phyloP scores from a whole-genome alignment of 2,329 filamentous ascomycete species.

The Penicillium sp. region DNA sequence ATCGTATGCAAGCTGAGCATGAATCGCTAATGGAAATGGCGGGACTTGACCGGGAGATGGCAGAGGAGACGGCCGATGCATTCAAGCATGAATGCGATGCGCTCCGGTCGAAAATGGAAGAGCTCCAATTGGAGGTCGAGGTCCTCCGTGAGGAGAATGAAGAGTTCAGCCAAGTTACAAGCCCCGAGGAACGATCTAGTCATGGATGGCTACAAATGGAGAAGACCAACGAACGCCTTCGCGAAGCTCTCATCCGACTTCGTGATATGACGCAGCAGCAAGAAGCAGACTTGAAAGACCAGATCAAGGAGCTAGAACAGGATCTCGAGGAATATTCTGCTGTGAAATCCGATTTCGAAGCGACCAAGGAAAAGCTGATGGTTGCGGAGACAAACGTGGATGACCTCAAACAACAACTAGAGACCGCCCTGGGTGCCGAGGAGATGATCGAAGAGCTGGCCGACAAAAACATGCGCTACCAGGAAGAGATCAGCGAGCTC shows the following conservation, averaged over 20 bases:
- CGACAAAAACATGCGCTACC: slow-evolving; percentile 80
- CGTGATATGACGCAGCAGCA: slow-evolving; percentile 85
- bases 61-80: slow-evolving; percentile 85
- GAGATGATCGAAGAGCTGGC: slow-evolving; percentile 92
- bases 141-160: slow-evolving; percentile 84
- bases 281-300: slow-evolving; percentile 74
- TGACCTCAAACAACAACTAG: slow-evolving; percentile 86
- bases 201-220: slow-evolving; percentile 91
- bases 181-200: slow-evolving; percentile 80
- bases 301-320: slow-evolving; percentile 72
- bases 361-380: slow-evolving; percentile 70
- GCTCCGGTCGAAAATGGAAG: slow-evolving; percentile 74
- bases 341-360: slow-evolving; percentile 69
- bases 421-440: slow-evolving; percentile 83
- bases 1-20: slow-evolving; percentile 76
- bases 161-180: slow-evolving; percentile 81
- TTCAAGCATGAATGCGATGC: slow-evolving; percentile 77
- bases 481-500: slow-evolving; percentile 80
- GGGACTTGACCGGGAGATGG: slow-evolving; percentile 90
- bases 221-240: slow-evolving; percentile 80
- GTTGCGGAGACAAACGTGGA: slow-evolving; percentile 75
- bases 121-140: slow-evolving; percentile 84
- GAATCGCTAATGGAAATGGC: slow-evolving; percentile 84
- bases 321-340: slow-evolving; percentile 68
- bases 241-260: slow-evolving; percentile 79